phyloP scores from a whole-genome alignment of 2,329 filamentous ascomycete species.

The Trichophyton benhamiae region DNA sequence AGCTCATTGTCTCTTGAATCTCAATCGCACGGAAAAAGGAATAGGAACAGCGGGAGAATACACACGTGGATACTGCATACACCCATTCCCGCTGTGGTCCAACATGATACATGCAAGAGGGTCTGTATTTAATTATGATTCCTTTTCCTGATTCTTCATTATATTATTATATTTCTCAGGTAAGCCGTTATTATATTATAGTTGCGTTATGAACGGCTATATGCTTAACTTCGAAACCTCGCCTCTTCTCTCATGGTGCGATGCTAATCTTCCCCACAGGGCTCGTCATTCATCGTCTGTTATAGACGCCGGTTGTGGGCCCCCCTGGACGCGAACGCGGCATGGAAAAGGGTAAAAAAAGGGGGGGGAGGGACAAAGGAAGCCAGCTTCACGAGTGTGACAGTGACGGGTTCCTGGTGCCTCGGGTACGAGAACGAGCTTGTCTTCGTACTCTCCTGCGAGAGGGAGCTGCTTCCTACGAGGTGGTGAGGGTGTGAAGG shows the following conservation, averaged over 20 bases:
- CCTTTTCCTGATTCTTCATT: neutral
- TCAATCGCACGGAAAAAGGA: neutral
- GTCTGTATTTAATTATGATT: neutral
- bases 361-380: neutral
- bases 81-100: neutral
- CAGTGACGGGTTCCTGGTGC: neutral
- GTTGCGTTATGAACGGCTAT: neutral
- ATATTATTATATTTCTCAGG: neutral
- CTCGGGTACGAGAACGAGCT: neutral
- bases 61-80: slow-evolving; percentile 4
- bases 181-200: neutral
- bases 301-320: slow-evolving; percentile 1
- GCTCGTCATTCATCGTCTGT: neutral
- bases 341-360: neutral
- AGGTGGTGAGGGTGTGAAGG: neutral
- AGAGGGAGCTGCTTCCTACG: neutral
- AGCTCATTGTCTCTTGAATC: neutral
- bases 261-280: neutral
- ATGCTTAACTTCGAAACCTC: neutral
- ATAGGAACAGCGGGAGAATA: neutral
- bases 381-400: neutral
- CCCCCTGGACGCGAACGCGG: neutral
- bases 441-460: neutral
- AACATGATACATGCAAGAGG: neutral
- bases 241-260: neutral